Evolutionary conservation across 2,329 filamentous ascomycete genomes (phyloP), one percentile per base, ranked within the genome.

Genomic region (Calonectria naviculata): DNA sequence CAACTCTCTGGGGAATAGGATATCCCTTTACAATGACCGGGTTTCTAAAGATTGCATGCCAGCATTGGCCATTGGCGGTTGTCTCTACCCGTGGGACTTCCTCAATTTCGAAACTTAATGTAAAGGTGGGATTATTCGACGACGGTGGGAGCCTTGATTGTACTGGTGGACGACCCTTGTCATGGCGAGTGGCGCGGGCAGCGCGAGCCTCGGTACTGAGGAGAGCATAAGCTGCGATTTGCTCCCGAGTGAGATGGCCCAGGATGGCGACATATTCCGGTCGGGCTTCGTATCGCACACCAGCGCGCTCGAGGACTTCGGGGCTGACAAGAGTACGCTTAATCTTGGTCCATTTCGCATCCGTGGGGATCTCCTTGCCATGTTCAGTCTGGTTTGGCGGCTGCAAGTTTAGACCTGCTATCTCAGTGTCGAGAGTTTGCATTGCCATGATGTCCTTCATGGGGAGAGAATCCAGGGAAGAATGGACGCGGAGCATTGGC

Each of bases 231-330:
- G 31, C 36, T 24, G n/a, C 17, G 28, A n/a, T 36, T 46, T 10
- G 28, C 15, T 4, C 4, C 1, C 84, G 85, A 2, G 83, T 83
- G 3, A 92, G 82, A 17, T 87, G 83, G 5, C 91, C 91, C 0
- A 92, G 84, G 5, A 92, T 81, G 15, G 90, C 90, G 87, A 92
- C 89, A 70, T 89, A 92, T 1, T 88, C 86, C 0, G 89, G 89
- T 1, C 89, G 85, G 12, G 90, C 90, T 78, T 92, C 90, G 75
- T 90, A 92, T 12, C 90, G 87, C 26, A 90, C 85, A 15, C 88
- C 86, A 5, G 89, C 89, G 47, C 85, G 83, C 44, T 87, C 84
- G 4, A 92, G 83, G 0, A 91, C 88, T 73, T 90, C 89, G 6
- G 87, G 86, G n/a, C 89, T 91, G 10, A 92, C 85, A 0, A 90